A percentile compares a stretch with the other conserved stretches of the same genome.
These are phyloP conservation scores for Xylaria longipes DNA, from an alignment of 495 filamentous ascomycete genomes.

Conservation along the genomic window DNA sequence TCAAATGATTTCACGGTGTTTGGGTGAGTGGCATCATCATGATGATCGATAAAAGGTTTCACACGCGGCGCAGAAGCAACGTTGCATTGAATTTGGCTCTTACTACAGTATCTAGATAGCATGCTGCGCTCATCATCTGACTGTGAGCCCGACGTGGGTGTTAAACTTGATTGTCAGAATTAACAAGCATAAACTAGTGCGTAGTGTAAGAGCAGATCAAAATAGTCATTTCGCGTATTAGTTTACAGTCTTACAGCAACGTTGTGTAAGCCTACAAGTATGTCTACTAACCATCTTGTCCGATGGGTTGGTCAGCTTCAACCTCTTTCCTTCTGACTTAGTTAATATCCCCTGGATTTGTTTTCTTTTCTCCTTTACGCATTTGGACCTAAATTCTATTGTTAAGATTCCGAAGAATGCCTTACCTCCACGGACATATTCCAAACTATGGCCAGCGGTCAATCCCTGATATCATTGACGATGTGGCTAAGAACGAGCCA, in stretches of 20 bases:
- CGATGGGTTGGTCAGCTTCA: neutral
- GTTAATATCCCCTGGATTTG: neutral
- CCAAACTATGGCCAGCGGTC: conserved; percentile 38
- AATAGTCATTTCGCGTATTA: neutral
- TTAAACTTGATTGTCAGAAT: neutral
- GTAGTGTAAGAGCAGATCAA: neutral
- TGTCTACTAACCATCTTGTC: neutral
- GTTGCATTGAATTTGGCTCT: neutral
- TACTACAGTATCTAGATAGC: neutral
- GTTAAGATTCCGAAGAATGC: neutral
- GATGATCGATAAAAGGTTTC: neutral
- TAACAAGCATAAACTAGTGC: neutral
- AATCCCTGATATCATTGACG: conserved; percentile 53
- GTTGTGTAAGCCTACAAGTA: neutral
- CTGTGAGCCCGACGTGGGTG: neutral
- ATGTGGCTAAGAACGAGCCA: conserved; percentile 47
- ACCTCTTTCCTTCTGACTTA: neutral
- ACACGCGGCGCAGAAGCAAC: neutral
- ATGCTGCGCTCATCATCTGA: neutral
- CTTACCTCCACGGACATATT: neutral
- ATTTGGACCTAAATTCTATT: neutral
- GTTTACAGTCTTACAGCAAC: neutral
- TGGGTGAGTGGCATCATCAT: neutral
- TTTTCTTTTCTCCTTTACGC: neutral
- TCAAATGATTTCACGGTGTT: neutral